Evolutionary conservation across 371 early-diverging fungal species (phyloP).

Genomic region (Coemansia sp.): DNA sequence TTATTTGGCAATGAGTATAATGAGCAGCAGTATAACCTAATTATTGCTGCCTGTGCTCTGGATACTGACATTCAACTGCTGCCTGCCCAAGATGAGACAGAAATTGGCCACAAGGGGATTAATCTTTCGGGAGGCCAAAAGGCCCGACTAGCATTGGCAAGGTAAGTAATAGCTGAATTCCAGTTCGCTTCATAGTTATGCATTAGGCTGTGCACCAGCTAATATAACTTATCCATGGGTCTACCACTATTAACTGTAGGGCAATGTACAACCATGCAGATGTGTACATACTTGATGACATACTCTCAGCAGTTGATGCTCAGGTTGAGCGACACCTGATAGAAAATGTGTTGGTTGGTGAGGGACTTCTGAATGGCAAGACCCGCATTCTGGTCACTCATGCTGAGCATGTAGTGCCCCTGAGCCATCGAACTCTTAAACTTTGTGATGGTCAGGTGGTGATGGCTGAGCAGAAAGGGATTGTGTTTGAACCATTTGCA

Average conservation of each 20-base stretch:
- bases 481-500: neutral
- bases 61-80: constrained; percentile 73
- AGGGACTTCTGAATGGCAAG: constrained; percentile 51
- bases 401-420: constrained; percentile 21
- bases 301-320: constrained; percentile 87
- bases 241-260: constrained; percentile 1
- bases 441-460: constrained; percentile 5
- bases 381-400: constrained; percentile 88
- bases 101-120: constrained; percentile 95
- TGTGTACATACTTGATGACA: constrained; percentile 78
- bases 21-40: constrained; percentile 63
- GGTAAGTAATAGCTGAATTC: constrained; percentile 29
- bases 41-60: constrained; percentile 58
- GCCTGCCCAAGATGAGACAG: constrained; percentile 78
- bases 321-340: constrained; percentile 85
- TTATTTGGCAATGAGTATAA: constrained; percentile 81
- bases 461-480: neutral
- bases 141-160: constrained; percentile 71
- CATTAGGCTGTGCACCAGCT: too few relatives aligned
- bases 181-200: neutral
- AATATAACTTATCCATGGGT: too few relatives aligned
- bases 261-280: constrained; percentile 84
- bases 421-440: constrained; percentile 10
- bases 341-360: constrained; percentile 67
- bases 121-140: constrained; percentile 84